These are phyloP conservation scores for Phytophthora kernoviae DNA, from an alignment of 352 stramenopile species.

Conservation along the genomic window DNA sequence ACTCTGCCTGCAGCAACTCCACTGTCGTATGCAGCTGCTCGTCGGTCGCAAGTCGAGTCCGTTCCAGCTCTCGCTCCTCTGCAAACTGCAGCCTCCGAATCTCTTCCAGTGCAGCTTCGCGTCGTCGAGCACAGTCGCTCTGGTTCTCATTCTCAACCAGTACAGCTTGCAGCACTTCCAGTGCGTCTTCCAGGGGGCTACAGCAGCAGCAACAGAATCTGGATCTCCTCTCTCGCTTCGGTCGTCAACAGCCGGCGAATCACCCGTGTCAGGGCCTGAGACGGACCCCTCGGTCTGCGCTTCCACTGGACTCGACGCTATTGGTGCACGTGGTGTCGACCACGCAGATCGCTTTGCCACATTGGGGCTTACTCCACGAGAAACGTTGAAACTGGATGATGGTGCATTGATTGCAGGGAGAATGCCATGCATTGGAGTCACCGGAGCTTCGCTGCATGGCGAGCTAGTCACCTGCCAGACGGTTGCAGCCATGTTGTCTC, in stretches of 20 bases:
- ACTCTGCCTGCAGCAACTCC: constrained; percentile 31
- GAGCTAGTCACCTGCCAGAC: background rate
- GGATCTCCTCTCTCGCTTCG: background rate
- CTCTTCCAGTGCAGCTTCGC: constrained; percentile 19
- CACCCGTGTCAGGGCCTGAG: background rate
- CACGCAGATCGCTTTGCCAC: constrained; percentile 32
- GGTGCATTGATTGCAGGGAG: constrained; percentile 10
- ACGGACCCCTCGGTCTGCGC: background rate
- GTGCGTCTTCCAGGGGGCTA: constrained; percentile 17
- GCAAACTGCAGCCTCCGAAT: constrained; percentile 5
- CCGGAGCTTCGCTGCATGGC: constrained; percentile 18
- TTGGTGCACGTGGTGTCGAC: constrained; percentile 17
- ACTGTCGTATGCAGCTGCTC: constrained; percentile 38
- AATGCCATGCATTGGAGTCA: background rate
- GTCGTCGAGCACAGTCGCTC: constrained; percentile 18
- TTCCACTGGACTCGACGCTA: background rate
- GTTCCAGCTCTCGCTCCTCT: constrained; percentile 28
- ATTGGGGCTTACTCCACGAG: constrained; percentile 24
- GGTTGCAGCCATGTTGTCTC: background rate
- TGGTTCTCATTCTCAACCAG: constrained; percentile 22
- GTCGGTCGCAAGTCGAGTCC: constrained; percentile 22
- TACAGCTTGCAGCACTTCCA: constrained; percentile 31
- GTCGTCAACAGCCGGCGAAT: background rate
- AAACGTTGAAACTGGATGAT: background rate
- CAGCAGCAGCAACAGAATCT: background rate